Evolutionary conservation across 2,329 filamentous ascomycete genomes (phyloP).

Genomic region (Orbilia blumenaviensis): DNA sequence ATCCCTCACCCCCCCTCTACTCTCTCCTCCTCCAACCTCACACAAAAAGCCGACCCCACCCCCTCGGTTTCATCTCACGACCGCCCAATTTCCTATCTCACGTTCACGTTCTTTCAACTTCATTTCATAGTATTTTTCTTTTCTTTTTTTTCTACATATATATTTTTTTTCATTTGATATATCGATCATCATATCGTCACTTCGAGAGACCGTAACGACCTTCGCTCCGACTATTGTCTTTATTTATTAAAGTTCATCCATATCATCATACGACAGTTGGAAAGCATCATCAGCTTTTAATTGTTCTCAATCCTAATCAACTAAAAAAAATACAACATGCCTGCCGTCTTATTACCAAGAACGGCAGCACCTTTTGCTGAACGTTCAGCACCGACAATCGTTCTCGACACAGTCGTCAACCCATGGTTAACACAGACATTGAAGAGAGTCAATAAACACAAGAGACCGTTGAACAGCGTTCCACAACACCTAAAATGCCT

Average conservation of each 20-base stretch:
- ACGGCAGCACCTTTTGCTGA: slow-evolving; percentile 97
- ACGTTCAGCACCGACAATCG: slow-evolving; percentile 91
- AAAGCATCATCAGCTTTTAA: slow-evolving; percentile 46
- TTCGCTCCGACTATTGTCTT: slow-evolving; percentile 57
- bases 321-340: slow-evolving; percentile 71
- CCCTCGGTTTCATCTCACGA: slow-evolving; percentile 67
- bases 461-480: slow-evolving; percentile 96
- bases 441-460: slow-evolving; percentile 95
- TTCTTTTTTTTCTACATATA: slow-evolving; percentile 61
- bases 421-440: slow-evolving; percentile 96
- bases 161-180: slow-evolving; percentile 52
- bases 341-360: slow-evolving; percentile 89
- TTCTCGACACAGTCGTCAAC: slow-evolving; percentile 89
- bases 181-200: slow-evolving; percentile 54
- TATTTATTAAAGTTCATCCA: slow-evolving; percentile 53
- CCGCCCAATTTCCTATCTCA: slow-evolving; percentile 63
- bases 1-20: slow-evolving; percentile 68
- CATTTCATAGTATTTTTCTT: slow-evolving; percentile 59
- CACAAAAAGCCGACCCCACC: slow-evolving; percentile 71
- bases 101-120: slow-evolving; percentile 55
- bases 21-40: slow-evolving; percentile 60
- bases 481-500: slow-evolving; percentile 94
- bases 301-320: slow-evolving; percentile 42
- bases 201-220: slow-evolving; percentile 53
- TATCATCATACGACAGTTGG: slow-evolving; percentile 38